phyloP scores from a whole-genome alignment of 768 basidiomycete species.

The Lentinula raphanica region DNA sequence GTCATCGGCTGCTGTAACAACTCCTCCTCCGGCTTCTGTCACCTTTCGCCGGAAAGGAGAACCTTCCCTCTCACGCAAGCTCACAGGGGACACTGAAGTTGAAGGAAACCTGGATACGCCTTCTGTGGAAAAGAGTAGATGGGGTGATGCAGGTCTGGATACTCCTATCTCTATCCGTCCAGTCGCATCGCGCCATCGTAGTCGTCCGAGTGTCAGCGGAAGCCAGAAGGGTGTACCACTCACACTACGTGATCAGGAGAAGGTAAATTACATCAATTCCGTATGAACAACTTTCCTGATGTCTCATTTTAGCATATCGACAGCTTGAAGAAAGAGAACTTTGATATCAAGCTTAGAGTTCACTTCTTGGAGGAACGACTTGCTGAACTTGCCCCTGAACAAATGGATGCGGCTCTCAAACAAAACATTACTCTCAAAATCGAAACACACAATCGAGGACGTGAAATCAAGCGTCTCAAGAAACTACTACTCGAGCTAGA shows the following conservation, averaged over 20 bases:
- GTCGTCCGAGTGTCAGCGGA: constrained; percentile 29
- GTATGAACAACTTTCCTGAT: background rate
- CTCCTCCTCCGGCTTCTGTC: constrained; percentile 40
- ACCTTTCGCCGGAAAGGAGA: constrained; percentile 34
- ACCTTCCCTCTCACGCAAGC: constrained; percentile 33
- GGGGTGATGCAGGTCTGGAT: constrained; percentile 42
- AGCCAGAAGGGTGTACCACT: constrained; percentile 46
- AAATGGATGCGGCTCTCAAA: constrained; percentile 86
- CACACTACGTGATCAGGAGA: constrained; percentile 93
- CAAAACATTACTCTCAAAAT: constrained; percentile 93
- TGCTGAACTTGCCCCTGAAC: constrained; percentile 83
- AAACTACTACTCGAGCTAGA: constrained; percentile 84
- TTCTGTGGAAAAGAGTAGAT: constrained; percentile 37
- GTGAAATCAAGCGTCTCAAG: constrained; percentile 89
- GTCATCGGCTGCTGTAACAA: constrained; percentile 45
- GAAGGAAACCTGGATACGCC: constrained; percentile 51
- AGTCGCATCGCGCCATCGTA: constrained; percentile 26
- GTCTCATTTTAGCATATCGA: constrained; percentile 72
- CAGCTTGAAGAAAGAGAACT: constrained; percentile 94
- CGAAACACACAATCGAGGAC: constrained; percentile 82
- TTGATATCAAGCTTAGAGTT: constrained; percentile 91
- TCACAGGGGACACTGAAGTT: constrained; percentile 26
- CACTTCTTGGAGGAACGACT: constrained; percentile 94
- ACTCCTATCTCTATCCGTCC: constrained; percentile 44
- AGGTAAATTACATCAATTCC: constrained; percentile 42